These are phyloP conservation scores for Raphidocelis subcapitata DNA, from an alignment of 139 green algal genomes.

Conservation along the genomic window DNA sequence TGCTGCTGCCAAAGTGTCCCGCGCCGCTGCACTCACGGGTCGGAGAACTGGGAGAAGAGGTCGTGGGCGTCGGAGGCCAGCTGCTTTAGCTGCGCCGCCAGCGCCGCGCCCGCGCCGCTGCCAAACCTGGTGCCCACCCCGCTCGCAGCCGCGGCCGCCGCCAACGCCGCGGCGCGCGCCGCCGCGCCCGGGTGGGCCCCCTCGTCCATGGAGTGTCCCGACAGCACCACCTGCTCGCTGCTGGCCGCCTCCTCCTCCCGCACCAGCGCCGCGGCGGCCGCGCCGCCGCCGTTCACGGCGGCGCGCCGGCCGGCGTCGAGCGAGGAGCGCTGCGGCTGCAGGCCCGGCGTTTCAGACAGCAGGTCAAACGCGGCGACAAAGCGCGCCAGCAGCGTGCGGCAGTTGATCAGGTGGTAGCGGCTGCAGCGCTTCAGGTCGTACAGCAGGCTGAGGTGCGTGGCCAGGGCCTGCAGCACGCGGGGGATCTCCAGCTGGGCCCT, in stretches of 20 bases:
- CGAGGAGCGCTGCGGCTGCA: slow-evolving; percentile 8
- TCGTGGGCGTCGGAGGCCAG: slow-evolving; percentile 26
- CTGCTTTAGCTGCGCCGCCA: slow-evolving; percentile 15
- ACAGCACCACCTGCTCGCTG: too few relatives aligned
- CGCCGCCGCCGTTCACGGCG: too few relatives aligned
- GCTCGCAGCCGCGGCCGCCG: too few relatives aligned
- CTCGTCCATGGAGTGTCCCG: too few relatives aligned
- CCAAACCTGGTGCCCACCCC: too few relatives aligned
- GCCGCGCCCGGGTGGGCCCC: too few relatives aligned
- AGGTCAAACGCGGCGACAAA: slow-evolving; percentile 16
- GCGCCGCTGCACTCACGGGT: slow-evolving; percentile 20
- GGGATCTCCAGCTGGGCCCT: slow-evolving; percentile 12
- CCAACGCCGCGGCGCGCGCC: too few relatives aligned
- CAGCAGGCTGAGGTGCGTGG: slow-evolving; percentile 11
- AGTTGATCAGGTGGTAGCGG: slow-evolving; percentile 28
- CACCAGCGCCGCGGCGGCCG: too few relatives aligned
- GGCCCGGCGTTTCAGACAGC: slow-evolving; percentile 9
- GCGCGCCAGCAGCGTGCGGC: slow-evolving; percentile 16
- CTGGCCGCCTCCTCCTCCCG: too few relatives aligned
- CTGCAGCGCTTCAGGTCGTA: slow-evolving; percentile 18
- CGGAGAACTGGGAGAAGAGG: slow-evolving; percentile 25
- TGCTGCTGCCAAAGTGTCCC: background rate
- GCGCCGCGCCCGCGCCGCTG: too few relatives aligned
- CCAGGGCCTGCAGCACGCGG: background rate
- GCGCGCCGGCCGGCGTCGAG: background rate